Evolutionary conservation across 106 monocot species (phyloP), one percentile per base, ranked within the genome.

Genomic region (Apostasia ramifera): DNA sequence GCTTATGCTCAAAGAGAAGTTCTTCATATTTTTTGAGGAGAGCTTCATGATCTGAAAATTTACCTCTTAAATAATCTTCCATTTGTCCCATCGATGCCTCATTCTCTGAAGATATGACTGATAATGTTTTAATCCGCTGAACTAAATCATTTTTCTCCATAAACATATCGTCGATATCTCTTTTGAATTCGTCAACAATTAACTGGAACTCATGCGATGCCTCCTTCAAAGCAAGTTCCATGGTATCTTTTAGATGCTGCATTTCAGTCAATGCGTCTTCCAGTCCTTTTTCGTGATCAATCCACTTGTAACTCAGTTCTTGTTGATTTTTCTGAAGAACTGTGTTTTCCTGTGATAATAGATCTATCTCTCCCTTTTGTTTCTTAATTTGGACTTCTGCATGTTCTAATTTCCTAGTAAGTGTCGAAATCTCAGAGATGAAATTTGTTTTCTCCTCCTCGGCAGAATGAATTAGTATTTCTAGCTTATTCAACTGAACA

Each of bases 11-110:
- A n/a, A 40, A 40, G 3, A 69, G 59, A 67, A 89, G 14, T 43
- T 89, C 77, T 47, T 68, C 39, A 50, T 79, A 82, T n/a, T n/a
- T 69, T 60, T 56, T 51, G n/a, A 86, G 40, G 8, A 52, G 55
- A 39, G 52, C n/a, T 71, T 78, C 78, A 64, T 73, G 74, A 53
- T 63, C 66, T 41, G 70, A 47, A 64, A 81, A 70, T 73, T 79
- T 88, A n/a, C 53, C 37, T 49, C n/a, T 73, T 45, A 81, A 26
- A 41, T 71, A 72, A 13, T 61, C 74, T 65, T 81, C 76, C 64
- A 74, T 9, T 4, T 69, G 66, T 45, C 66, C 71, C 63, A 67
- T 40, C 44, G 59, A 78, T 40, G 52, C 10, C 43, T 71, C 43
- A 10, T 52, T 63, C 63, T 73, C 70, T 40, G 57, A 76, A 48